Percentiles rank a stretch among this genome's conserved stretches.
These are phyloP conservation scores for Ceratocystiopsis minuta DNA, from an alignment of 2,329 filamentous ascomycete genomes.

Conservation along the genomic window DNA sequence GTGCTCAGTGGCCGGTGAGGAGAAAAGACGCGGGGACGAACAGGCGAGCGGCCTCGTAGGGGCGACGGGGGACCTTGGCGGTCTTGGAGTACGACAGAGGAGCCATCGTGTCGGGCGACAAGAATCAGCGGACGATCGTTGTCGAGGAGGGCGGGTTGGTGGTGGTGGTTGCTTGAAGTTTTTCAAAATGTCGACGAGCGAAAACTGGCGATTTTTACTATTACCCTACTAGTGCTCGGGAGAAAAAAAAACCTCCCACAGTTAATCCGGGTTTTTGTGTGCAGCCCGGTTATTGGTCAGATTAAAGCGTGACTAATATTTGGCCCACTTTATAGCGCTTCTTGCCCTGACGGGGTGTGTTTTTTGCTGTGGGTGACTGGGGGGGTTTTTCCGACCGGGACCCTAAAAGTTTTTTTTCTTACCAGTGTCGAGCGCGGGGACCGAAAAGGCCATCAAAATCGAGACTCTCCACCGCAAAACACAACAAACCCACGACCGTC, in stretches of 20 bases:
- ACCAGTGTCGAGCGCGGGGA: neutral
- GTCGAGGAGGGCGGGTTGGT: conserved; percentile 3
- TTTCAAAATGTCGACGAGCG: too few relatives aligned
- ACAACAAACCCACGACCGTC: neutral
- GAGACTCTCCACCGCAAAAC: neutral
- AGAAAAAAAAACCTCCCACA: conserved; percentile 1
- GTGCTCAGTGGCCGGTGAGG: conserved; percentile 60
- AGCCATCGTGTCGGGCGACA: conserved; percentile 13
- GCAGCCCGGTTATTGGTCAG: neutral
- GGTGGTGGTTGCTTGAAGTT: neutral
- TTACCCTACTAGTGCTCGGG: conserved; percentile 5
- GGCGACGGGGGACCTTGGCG: conserved; percentile 88
- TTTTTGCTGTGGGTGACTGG: too few relatives aligned
- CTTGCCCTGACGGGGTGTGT: too few relatives aligned
- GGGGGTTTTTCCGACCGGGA: too few relatives aligned
- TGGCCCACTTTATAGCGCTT: too few relatives aligned
- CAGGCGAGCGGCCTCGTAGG: conserved; percentile 99
- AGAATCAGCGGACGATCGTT: neutral
- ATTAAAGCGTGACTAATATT: too few relatives aligned
- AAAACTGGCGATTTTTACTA: neutral
- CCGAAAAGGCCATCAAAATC: neutral
- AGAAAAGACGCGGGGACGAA: conserved; percentile 43
- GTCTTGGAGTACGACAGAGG: conserved; percentile 88
- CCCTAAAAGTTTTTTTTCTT: neutral
- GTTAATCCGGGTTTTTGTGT: conserved; percentile 4